Percentiles rank a stretch among this genome's conserved stretches.
Conservation (phyloP, 2,329 filamentous ascomycete genomes). For the Hypoxylon sp. region DNA sequence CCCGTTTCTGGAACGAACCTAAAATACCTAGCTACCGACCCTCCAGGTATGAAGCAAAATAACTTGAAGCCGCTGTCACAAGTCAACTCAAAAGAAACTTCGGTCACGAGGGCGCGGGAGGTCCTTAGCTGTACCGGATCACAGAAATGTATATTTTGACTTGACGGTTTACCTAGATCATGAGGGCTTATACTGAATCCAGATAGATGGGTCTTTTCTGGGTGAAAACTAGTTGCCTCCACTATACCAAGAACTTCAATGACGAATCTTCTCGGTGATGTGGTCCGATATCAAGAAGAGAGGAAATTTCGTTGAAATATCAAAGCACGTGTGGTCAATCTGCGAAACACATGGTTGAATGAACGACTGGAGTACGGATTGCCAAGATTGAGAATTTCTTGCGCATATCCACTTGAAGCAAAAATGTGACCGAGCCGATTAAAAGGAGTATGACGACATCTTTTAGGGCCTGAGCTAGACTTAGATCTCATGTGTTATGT, state of each 20-base stretch:
- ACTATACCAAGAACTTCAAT: not conserved
- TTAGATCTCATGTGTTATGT: too few species aligned
- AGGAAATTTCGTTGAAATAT: not conserved
- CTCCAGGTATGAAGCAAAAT: not conserved
- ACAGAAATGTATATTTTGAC: not conserved
- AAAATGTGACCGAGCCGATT: conserved; percentile 10
- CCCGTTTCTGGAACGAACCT: not conserved
- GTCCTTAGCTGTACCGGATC: not conserved
- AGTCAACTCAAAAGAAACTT: conserved; percentile 10
- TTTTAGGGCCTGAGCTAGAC: not conserved
- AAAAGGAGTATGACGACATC: conserved; percentile 2
- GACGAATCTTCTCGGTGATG: not conserved
- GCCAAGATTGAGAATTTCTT: conserved; percentile 1
- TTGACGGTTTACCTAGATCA: not conserved
- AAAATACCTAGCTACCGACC: not conserved
- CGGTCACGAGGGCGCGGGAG: conserved; percentile 18
- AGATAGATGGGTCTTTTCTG: not conserved
- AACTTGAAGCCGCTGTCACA: not conserved
- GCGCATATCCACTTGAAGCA: not conserved
- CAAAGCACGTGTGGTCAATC: conserved; percentile 1
- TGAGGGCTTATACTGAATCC: conserved; percentile 4
- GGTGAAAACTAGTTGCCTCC: not conserved
- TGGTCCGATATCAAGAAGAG: not conserved
- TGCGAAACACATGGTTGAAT: not conserved
- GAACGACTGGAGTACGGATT: not conserved